Conservation (phyloP, 2,329 filamentous ascomycete genomes). For the Alternaria sp. region DNA sequence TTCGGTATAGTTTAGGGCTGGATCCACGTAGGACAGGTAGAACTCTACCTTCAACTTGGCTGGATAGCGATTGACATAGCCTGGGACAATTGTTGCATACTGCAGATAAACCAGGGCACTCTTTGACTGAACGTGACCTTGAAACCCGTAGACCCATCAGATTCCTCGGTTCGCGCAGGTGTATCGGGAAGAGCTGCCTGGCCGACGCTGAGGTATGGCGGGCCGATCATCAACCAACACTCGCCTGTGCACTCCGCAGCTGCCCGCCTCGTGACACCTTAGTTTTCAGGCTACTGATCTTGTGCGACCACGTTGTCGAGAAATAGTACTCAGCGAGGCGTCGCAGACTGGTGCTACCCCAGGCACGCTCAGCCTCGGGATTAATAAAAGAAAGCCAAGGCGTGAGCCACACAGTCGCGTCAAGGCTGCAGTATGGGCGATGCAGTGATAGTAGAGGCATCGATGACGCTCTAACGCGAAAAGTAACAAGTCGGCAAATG, state of each 20-base stretch:
- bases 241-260: neutral
- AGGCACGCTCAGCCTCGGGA: conserved; percentile 18
- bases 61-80: neutral
- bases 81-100: conserved; percentile 6
- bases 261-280: conserved; percentile 3
- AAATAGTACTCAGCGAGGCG: neutral
- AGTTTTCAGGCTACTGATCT: neutral
- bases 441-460: neutral
- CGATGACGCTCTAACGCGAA: neutral
- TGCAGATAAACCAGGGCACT: neutral
- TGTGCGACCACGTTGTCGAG: neutral
- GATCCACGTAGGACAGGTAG: conserved; percentile 14
- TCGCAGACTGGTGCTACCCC: neutral
- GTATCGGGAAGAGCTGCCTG: neutral
- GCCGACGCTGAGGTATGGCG: conserved; percentile 5
- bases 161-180: conserved; percentile 3
- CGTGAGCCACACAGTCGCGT: neutral
- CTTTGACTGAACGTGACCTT: neutral
- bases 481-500: neutral
- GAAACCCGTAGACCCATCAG: conserved; percentile 6
- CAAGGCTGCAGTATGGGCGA: neutral
- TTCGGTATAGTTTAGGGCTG: conserved; percentile 7
- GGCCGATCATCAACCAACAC: conserved; percentile 2
- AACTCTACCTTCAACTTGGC: conserved; percentile 8
- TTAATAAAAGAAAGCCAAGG: neutral